A percentile compares a stretch with the other conserved stretches of the same genome.
Evolutionary conservation across 1,284 basidiomycete genomes (phyloP).

Genomic region (Ganoderma boninense): DNA sequence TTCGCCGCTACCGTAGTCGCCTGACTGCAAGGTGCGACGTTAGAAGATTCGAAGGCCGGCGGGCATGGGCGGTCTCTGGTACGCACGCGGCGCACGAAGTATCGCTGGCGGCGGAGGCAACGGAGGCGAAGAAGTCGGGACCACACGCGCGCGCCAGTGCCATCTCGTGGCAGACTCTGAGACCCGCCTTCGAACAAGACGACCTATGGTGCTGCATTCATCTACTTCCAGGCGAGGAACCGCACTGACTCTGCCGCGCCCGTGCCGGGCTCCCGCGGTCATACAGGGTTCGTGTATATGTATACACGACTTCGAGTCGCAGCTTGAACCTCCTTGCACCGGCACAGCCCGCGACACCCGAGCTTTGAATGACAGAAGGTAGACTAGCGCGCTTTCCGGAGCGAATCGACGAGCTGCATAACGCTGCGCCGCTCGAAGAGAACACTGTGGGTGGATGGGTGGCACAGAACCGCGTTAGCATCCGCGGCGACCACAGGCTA

Average conservation of each 20-base stretch:
- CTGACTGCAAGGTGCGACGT: background rate
- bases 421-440: conserved; percentile 26
- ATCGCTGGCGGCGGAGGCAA: background rate
- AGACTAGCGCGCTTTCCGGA: conserved; percentile 21
- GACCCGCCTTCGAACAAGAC: background rate
- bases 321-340: background rate
- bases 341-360: conserved; percentile 1
- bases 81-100: no score
- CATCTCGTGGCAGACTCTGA: no score
- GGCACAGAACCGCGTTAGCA: conserved; percentile 8
- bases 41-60: background rate
- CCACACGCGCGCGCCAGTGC: no score
- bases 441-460: conserved; percentile 18
- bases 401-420: conserved; percentile 19
- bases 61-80: background rate
- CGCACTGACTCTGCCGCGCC: background rate
- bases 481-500: background rate
- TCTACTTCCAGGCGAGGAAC: background rate
- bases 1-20: background rate
- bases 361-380: background rate
- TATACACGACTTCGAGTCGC: background rate
- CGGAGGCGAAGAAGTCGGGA: background rate
- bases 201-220: no score
- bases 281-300: background rate
- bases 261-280: background rate